Evolutionary conservation across 1,284 basidiomycete genomes (phyloP).

Genomic region (Macrocystidia cucumis): DNA sequence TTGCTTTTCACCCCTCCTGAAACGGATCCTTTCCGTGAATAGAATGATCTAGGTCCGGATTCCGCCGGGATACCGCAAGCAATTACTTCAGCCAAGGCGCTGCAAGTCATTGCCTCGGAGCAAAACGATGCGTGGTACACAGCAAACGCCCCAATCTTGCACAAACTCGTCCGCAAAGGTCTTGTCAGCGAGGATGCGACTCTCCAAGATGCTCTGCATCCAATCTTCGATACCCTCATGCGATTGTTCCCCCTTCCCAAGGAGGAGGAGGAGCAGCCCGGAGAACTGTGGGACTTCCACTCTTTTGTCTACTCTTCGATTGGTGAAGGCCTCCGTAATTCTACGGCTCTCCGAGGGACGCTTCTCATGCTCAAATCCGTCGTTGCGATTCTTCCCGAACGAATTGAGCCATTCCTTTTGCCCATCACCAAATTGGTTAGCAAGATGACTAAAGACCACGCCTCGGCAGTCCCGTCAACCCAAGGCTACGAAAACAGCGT

Average conservation of each 20-base stretch:
- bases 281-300: constrained; percentile 74
- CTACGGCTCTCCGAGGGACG: constrained; percentile 70
- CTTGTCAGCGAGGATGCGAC: constrained; percentile 68
- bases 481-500: constrained; percentile 50
- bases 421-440: constrained; percentile 81
- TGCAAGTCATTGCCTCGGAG: constrained; percentile 81
- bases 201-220: constrained; percentile 76
- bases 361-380: constrained; percentile 87
- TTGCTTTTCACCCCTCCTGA: not conserved
- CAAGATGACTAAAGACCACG: constrained; percentile 87
- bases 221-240: constrained; percentile 84
- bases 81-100: constrained; percentile 82
- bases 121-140: constrained; percentile 84
- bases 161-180: constrained; percentile 87
- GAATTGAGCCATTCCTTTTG: constrained; percentile 76
- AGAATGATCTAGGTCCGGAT: constrained; percentile 74
- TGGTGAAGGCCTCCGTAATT: constrained; percentile 75
- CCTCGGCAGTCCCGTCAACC: constrained; percentile 43
- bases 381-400: constrained; percentile 78
- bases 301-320: constrained; percentile 72
- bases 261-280: constrained; percentile 65
- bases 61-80: constrained; percentile 62
- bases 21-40: constrained; percentile 2
- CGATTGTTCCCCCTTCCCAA: constrained; percentile 79
- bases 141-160: constrained; percentile 73